These are phyloP conservation scores for Strobilomyces dryophilus DNA, from an alignment of 768 basidiomycete genomes.

Conservation along the genomic window DNA sequence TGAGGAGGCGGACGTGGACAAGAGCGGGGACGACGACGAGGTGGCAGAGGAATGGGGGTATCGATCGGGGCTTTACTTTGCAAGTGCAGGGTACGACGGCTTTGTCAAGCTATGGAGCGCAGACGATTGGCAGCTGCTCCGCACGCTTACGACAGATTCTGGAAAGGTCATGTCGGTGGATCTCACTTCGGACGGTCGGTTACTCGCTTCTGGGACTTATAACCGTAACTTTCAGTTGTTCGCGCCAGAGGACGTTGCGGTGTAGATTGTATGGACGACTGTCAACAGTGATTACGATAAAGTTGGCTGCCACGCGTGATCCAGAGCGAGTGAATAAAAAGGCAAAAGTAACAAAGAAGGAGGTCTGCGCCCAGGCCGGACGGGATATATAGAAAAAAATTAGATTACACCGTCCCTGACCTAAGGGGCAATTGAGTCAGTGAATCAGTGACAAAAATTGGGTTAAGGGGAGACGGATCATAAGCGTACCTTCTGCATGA, in stretches of 20 bases:
- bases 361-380: slow-evolving; percentile 1
- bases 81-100: slow-evolving; percentile 91
- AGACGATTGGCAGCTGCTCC: slow-evolving; percentile 94
- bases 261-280: slow-evolving; percentile 16
- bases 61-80: slow-evolving; percentile 87
- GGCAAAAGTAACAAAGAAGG: slow-evolving; percentile 2
- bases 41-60: slow-evolving; percentile 66
- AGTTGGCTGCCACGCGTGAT: slow-evolving; percentile 25
- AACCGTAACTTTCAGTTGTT: slow-evolving; percentile 95
- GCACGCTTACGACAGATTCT: slow-evolving; percentile 85
- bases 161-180: slow-evolving; percentile 99
- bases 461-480: slow-evolving; percentile 20
- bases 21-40: slow-evolving; percentile 25
- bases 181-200: slow-evolving; percentile 73
- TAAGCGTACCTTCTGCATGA: slow-evolving; percentile 80
- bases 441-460: slow-evolving; percentile 10
- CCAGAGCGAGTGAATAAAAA: slow-evolving; percentile 24
- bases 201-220: slow-evolving; percentile 87
- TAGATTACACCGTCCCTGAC: slow-evolving; percentile 41
- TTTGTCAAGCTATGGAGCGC: slow-evolving; percentile 96
- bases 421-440: slow-evolving; percentile 17
- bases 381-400: slow-evolving; percentile 20
- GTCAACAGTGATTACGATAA: slow-evolving; percentile 20
- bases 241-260: slow-evolving; percentile 62
- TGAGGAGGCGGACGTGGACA: slow-evolving; percentile 28